Base-by-base conservation (phyloP, 2,329 filamentous ascomycete species). In the Intubia oerlemansii region DNA sequence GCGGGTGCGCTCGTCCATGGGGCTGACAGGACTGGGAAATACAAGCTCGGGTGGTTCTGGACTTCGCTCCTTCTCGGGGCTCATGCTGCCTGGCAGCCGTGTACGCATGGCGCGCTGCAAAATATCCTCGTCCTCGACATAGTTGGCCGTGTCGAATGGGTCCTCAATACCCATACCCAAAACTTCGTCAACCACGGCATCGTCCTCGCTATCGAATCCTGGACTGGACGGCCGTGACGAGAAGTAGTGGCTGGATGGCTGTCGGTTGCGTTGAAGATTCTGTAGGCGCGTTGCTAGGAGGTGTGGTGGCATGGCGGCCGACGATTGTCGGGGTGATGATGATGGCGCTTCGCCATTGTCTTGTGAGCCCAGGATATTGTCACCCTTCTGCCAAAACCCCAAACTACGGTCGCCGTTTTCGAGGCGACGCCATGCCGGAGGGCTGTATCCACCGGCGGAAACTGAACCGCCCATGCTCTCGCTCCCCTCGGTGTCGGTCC, bases 381-480 rank as follows among this genome's bases (percentile, higher is more conserved):
- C 61, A 34, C 57, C 52, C 36, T 53, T 50, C 40, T 62, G 60
- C 60, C 73, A 71, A 44, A 71, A 68, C 37, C 62, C 62, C 41
- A 54, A 62, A 46, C 56, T 64, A 43, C 58, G 55, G 38, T 57
- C 55, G 41, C 62, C 64, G 56, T 66, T 67, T 52, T 54, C 58
- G 48, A 67, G 60, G 38, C 62, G 61, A 43, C 60, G 56, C 64
- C 64, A 69, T 27, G 64, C 64, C 37, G 64, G 64, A 32, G 64
- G 64, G 42, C 59, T 66, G 52, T 62, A 69, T 36, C 62, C 62
- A 56, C 60, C 61, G 42, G 38, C 54, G 44, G 62, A 67, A 20
- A 42, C 39, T 22, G 47, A 48, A 31, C 33, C 36, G 17, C 13
- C 16, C 25, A 95, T 11, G 35, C 38, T 39, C 47, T 52, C 42